Conservation (phyloP, 2,329 filamentous ascomycete species). For the Didymella sp. region DNA sequence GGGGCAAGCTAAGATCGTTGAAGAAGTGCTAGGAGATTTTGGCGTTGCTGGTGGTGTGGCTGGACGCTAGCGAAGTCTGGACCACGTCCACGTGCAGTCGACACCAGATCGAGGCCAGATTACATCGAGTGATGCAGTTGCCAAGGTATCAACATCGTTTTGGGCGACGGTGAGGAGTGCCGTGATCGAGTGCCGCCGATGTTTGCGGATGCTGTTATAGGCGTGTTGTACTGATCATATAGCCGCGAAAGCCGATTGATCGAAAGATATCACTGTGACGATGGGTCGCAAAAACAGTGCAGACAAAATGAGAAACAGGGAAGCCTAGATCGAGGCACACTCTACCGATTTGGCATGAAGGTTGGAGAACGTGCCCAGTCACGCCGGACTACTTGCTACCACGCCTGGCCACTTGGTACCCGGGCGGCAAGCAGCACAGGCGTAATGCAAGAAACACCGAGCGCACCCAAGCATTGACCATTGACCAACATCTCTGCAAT, state of each 20-base stretch:
- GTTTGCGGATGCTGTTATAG: conserved; percentile 12
- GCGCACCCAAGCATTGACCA: not conserved
- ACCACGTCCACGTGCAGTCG: conserved; percentile 3
- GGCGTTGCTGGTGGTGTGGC: conserved; percentile 5
- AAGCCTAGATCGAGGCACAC: not conserved
- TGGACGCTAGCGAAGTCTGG: conserved; percentile 14
- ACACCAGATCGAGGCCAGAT: conserved; percentile 5
- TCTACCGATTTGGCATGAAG: not conserved
- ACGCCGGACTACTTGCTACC: not conserved
- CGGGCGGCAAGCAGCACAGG: not conserved
- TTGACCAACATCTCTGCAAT: not conserved
- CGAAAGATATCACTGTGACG: not conserved
- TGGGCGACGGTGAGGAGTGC: conserved; percentile 3
- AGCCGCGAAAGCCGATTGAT: conserved; percentile 7
- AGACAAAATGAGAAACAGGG: not conserved
- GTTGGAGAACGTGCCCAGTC: not conserved
- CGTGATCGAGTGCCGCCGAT: conserved; percentile 10
- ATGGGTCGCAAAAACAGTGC: not conserved
- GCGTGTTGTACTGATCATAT: not conserved
- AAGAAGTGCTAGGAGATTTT: not conserved
- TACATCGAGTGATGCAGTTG: conserved; percentile 1
- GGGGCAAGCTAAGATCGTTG: conserved; percentile 1
- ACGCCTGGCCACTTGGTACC: not conserved
- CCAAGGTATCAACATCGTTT: conserved; percentile 8
- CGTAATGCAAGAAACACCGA: not conserved